Evolutionary conservation across 139 green algal genomes (phyloP).

Genomic region (Zygnema circumcarinatum): DNA sequence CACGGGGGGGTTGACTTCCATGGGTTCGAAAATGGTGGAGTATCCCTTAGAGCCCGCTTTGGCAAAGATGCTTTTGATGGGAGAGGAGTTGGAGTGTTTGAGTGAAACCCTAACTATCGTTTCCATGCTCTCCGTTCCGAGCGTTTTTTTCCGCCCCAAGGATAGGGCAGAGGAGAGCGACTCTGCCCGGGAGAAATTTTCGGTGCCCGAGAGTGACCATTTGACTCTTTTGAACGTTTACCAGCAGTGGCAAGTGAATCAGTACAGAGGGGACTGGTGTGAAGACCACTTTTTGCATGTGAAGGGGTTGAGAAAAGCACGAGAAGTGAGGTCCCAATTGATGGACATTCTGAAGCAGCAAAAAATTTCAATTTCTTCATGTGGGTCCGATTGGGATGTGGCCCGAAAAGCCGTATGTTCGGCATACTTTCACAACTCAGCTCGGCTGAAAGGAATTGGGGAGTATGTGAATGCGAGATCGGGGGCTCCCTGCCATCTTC

Average conservation of each 20-base stretch:
- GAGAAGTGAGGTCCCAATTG: conserved; percentile 73
- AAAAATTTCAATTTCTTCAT: conserved; percentile 76
- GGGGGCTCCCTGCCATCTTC: conserved; percentile 87
- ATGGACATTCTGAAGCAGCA: conserved; percentile 95
- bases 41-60: conserved; percentile 66
- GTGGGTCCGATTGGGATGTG: conserved; percentile 89
- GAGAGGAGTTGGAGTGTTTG: conserved; percentile 59
- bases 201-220: conserved; percentile 97
- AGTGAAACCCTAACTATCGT: conserved; percentile 87
- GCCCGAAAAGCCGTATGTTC: conserved; percentile 95
- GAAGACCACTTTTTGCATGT: conserved; percentile 92
- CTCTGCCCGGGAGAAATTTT: conserved; percentile 97
- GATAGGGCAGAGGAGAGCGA: conserved; percentile 89
- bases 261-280: conserved; percentile 89
- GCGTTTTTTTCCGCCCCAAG: conserved; percentile 88
- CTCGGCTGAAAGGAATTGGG: conserved; percentile 92
- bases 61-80: conserved; percentile 67
- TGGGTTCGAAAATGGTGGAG: conserved; percentile 64
- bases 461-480: conserved; percentile 90
- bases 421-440: conserved; percentile 96
- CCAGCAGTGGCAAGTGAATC: conserved; percentile 97
- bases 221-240: conserved; percentile 98
- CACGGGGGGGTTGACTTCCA: conserved; percentile 66
- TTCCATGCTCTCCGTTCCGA: conserved; percentile 89
- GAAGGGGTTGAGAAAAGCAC: conserved; percentile 90